A percentile compares a stretch with the other conserved stretches of the same genome.
Conservation (phyloP, 2,329 filamentous ascomycete genomes). For the Boeremia exigua region DNA sequence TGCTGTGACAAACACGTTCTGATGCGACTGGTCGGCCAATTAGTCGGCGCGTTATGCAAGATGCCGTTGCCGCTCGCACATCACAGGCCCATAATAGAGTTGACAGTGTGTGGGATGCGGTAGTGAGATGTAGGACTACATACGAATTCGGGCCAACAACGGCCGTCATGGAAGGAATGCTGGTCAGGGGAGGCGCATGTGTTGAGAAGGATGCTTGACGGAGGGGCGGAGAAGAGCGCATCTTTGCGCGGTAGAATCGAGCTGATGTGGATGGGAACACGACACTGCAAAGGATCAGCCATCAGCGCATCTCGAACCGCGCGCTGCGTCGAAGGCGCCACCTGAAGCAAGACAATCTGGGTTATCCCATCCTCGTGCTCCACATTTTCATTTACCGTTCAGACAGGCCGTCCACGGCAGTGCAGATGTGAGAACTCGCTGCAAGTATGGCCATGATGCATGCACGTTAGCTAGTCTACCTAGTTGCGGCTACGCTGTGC, state of each 20-base stretch:
- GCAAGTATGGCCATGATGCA: constrained; percentile 9
- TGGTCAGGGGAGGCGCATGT: background rate
- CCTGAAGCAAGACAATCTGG: constrained; percentile 6
- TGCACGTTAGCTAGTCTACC: constrained; percentile 8
- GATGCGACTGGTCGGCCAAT: constrained; percentile 3
- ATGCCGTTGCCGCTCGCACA: constrained; percentile 9
- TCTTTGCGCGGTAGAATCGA: background rate
- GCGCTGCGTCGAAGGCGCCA: constrained; percentile 7
- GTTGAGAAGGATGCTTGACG: background rate
- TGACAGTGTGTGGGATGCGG: background rate
- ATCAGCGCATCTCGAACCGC: constrained; percentile 10
- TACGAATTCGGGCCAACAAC: background rate
- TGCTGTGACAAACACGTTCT: constrained; percentile 14
- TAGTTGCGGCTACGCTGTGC: constrained; percentile 10
- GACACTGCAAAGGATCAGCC: constrained; percentile 2
- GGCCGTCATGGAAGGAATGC: background rate
- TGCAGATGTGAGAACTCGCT: constrained; percentile 16
- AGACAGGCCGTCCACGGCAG: constrained; percentile 2
- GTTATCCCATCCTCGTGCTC: constrained; percentile 15
- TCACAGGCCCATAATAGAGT: background rate
- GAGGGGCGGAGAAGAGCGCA: constrained; percentile 18
- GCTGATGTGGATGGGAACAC: constrained; percentile 8
- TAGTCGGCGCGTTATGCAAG: constrained; percentile 10
- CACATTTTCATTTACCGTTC: constrained; percentile 1
- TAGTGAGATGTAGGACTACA: constrained; percentile 1